phyloP scores from a whole-genome alignment of 2,329 filamentous ascomycete genomes.

The Ophiobolus disseminans region DNA sequence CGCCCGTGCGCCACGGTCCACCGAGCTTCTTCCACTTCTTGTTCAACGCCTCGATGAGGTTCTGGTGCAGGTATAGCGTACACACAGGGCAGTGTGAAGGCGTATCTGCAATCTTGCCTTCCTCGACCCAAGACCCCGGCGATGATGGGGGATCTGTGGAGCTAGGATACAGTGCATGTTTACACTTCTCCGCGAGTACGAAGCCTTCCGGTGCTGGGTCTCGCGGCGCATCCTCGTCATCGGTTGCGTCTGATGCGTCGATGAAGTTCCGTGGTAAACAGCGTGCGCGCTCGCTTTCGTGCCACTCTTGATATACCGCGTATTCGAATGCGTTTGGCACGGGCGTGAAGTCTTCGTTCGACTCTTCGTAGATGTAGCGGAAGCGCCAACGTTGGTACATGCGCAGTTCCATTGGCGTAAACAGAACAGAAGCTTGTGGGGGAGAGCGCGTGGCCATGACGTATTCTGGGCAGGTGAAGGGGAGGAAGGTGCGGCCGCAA shows the following conservation, averaged over 20 bases:
- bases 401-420: not conserved
- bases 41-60: constrained; percentile 7
- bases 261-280: not conserved
- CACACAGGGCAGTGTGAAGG: constrained; percentile 13
- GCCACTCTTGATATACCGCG: constrained; percentile 10
- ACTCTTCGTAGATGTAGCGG: not conserved
- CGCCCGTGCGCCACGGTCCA: constrained; percentile 15
- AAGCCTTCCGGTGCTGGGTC: no score
- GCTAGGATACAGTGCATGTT: no score
- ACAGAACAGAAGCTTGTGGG: not conserved
- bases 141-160: not conserved
- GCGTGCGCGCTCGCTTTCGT: not conserved
- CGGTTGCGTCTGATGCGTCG: not conserved
- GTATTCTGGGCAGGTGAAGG: constrained; percentile 17
- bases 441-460: not conserved
- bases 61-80: constrained; percentile 10
- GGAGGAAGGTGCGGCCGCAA: no score
- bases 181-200: no score
- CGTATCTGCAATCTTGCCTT: not conserved
- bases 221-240: no score
- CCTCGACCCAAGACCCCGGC: not conserved
- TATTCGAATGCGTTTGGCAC: constrained; percentile 16
- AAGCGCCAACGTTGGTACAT: constrained; percentile 5
- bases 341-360: not conserved
- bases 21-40: constrained; percentile 10